Conservation (phyloP, 192 early-diverging fungal genomes). For the Coemansia erecta region DNA sequence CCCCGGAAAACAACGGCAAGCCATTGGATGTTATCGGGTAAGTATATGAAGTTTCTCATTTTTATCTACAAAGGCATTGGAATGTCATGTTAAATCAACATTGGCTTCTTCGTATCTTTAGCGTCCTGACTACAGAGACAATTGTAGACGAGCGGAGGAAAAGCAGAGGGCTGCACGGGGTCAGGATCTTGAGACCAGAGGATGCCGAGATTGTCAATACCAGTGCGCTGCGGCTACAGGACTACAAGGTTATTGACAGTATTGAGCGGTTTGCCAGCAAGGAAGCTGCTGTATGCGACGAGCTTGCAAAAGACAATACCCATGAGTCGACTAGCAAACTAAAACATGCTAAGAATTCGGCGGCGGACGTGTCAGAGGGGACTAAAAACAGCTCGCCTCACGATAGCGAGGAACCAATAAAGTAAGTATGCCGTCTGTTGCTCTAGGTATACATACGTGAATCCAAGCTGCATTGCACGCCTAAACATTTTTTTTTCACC, state of each 20-base stretch:
- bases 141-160: background rate
- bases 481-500: background rate
- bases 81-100: background rate
- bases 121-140: conserved; percentile 10
- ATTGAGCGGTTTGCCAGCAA: conserved; percentile 3
- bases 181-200: background rate
- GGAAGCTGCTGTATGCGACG: conserved; percentile 8
- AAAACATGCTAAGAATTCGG: background rate
- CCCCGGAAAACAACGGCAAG: background rate
- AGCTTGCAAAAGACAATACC: background rate
- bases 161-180: background rate
- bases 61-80: background rate
- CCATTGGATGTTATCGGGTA: conserved; percentile 29
- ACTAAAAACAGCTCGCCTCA: background rate
- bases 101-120: background rate
- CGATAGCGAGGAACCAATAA: conserved; percentile 1
- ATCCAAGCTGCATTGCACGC: background rate
- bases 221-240: background rate
- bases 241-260: conserved; percentile 2
- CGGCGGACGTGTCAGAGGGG: background rate
- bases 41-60: conserved; percentile 1
- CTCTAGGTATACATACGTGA: no score
- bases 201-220: conserved; percentile 6
- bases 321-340: background rate
- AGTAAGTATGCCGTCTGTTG: conserved; percentile 1